phyloP scores from a whole-genome alignment of 306 rosid species.

The Rosa multiflora region DNA sequence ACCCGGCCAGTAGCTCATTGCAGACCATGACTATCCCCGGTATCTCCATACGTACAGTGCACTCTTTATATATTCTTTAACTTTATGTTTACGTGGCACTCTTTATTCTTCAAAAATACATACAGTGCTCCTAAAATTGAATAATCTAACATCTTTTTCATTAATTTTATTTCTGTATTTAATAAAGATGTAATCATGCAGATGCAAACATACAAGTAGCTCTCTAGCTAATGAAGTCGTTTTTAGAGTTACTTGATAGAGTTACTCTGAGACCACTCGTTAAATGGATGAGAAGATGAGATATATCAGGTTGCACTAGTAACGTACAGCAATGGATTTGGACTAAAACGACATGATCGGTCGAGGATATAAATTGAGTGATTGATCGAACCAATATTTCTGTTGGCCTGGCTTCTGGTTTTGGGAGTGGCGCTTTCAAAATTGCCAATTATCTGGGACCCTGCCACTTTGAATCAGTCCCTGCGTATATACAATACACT shows the following conservation, averaged over 20 bases:
- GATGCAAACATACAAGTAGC: background rate
- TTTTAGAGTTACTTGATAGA: background rate
- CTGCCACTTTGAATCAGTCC: background rate
- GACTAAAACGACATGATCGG: background rate
- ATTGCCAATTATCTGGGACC: background rate
- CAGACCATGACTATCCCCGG: too few relatives aligned
- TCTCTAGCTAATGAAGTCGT: background rate
- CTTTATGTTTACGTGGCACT: too few relatives aligned
- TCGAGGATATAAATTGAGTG: background rate
- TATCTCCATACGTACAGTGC: too few relatives aligned
- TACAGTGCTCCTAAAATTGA: background rate
- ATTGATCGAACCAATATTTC: background rate
- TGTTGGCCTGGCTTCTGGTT: background rate
- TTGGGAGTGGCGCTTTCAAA: background rate
- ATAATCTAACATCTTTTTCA: background rate
- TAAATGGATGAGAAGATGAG: constrained; percentile 8
- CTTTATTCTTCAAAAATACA: too few relatives aligned
- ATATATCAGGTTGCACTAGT: constrained; percentile 16
- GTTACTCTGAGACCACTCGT: constrained; percentile 11
- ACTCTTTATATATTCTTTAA: too few relatives aligned
- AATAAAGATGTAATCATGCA: background rate
- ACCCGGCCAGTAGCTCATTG: too few relatives aligned
- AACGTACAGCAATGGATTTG: background rate
- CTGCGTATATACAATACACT: too few relatives aligned
- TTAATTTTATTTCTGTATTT: background rate